phyloP scores from a whole-genome alignment of 2,329 filamentous ascomycete genomes.

The Didymella segeticola region DNA sequence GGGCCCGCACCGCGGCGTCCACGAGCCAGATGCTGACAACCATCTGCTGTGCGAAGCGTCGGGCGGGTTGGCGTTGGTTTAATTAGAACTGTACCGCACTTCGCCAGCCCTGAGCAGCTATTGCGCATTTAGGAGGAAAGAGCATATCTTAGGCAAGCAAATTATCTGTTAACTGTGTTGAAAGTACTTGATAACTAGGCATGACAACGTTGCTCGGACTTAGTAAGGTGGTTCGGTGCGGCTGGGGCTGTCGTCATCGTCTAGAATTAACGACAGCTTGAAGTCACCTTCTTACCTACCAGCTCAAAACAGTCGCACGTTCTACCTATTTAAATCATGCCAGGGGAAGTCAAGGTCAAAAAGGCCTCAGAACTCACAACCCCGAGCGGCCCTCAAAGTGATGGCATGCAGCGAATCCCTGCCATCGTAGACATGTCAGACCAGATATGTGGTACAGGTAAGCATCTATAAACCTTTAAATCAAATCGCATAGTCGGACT shows the following conservation, averaged over 20 bases:
- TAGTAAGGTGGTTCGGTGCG: background rate
- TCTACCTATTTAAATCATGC: conserved; percentile 14
- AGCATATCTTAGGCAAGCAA: too few relatives aligned
- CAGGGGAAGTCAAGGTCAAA: conserved; percentile 39
- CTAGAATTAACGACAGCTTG: background rate
- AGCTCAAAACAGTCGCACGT: background rate
- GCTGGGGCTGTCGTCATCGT: conserved; percentile 4
- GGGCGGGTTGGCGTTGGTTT: too few relatives aligned
- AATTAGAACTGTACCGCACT: too few relatives aligned
- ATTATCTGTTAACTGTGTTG: too few relatives aligned
- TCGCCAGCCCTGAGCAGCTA: too few relatives aligned
- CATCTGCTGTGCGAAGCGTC: conserved; percentile 2
- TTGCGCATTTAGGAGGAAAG: too few relatives aligned
- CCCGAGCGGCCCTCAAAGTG: conserved; percentile 55
- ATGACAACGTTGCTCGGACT: too few relatives aligned
- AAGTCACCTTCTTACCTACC: background rate
- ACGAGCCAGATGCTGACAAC: conserved; percentile 20
- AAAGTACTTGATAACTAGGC: too few relatives aligned
- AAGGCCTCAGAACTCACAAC: conserved; percentile 38
- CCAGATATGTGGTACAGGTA: conserved; percentile 71
- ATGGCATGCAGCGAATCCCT: conserved; percentile 58
- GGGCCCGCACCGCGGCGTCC: conserved; percentile 9
- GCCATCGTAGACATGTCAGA: conserved; percentile 71
- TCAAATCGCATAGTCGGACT: background rate
- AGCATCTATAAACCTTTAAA: conserved; percentile 34